A percentile compares a stretch with the other conserved stretches of the same genome.
Conservation (phyloP, 441 rosid genomes). For the Raphanus hybrid region DNA sequence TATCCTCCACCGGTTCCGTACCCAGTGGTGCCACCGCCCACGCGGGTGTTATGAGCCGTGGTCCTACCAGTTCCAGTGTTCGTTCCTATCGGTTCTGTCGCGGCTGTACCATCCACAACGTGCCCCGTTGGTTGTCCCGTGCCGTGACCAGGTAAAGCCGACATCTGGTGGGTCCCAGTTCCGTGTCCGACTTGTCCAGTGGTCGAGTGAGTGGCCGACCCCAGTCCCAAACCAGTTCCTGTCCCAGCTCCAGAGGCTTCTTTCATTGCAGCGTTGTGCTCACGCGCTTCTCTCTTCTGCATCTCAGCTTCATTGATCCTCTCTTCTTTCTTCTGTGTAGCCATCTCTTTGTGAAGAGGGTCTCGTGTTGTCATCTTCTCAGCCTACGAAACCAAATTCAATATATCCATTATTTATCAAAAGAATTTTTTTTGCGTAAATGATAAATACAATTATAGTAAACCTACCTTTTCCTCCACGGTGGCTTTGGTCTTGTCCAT, state of each 20-base stretch:
- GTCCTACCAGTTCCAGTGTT: constrained; percentile 47
- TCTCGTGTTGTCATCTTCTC: constrained; percentile 61
- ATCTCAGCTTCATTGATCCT: constrained; percentile 55
- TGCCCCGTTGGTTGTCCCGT: constrained; percentile 51
- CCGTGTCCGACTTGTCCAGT: constrained; percentile 49
- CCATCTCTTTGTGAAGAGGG: constrained; percentile 65
- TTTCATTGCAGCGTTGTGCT: constrained; percentile 55
- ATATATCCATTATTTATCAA: neutral
- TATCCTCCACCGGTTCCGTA: constrained; percentile 48
- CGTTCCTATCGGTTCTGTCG: constrained; percentile 45
- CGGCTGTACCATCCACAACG: constrained; percentile 48
- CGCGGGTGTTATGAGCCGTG: constrained; percentile 51
- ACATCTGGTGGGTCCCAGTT: constrained; percentile 57
- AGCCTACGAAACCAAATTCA: constrained; percentile 40
- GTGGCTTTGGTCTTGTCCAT: constrained; percentile 74
- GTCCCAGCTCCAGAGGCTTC: constrained; percentile 40
- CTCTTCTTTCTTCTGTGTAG: constrained; percentile 60
- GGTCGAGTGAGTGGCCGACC: constrained; percentile 46
- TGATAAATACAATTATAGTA: neutral
- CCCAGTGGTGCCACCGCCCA: constrained; percentile 39
- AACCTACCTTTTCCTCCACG: constrained; percentile 57
- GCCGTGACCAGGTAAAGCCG: constrained; percentile 65
- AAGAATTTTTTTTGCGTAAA: neutral
- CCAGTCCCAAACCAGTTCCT: constrained; percentile 40
- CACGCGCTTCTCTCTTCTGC: constrained; percentile 53